Conservation (phyloP, 306 rosid genomes). For the Vigna mungo region DNA sequence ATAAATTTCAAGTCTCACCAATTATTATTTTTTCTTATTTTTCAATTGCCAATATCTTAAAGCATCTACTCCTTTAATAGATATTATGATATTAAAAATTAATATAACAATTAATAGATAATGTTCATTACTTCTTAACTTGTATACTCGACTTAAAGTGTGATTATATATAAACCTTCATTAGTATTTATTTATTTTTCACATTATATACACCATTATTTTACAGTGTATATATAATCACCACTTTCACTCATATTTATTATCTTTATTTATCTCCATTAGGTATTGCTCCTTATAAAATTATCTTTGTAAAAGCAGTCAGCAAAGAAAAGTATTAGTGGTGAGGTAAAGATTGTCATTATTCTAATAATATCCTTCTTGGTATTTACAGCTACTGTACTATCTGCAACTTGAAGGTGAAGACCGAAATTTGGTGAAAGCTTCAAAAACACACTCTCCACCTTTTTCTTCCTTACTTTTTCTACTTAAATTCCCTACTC, state of each 20-base stretch:
- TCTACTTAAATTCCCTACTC: conserved; percentile 58
- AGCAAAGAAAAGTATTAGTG: not conserved
- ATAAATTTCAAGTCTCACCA: no score
- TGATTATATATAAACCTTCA: not conserved
- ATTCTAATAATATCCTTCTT: conserved; percentile 26
- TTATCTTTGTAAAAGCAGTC: not conserved
- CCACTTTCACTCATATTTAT: not conserved
- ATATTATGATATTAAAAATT: no score
- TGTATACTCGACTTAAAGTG: no score
- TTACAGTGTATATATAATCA: not conserved
- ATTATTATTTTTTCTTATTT: no score
- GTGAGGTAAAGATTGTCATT: conserved; percentile 38
- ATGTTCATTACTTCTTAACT: no score
- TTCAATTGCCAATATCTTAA: no score
- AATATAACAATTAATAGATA: no score
- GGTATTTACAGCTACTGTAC: conserved; percentile 45
- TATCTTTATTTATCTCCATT: not conserved
- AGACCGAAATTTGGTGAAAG: conserved; percentile 85
- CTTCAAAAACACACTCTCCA: conserved; percentile 67
- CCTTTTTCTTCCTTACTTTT: conserved; percentile 42
- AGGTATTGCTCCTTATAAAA: not conserved
- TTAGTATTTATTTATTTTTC: no score
- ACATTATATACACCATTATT: not conserved
- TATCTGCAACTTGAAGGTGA: conserved; percentile 61
- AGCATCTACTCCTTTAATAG: no score